Base-by-base conservation (phyloP, 106 monocot species). In the Allium sativum region DNA sequence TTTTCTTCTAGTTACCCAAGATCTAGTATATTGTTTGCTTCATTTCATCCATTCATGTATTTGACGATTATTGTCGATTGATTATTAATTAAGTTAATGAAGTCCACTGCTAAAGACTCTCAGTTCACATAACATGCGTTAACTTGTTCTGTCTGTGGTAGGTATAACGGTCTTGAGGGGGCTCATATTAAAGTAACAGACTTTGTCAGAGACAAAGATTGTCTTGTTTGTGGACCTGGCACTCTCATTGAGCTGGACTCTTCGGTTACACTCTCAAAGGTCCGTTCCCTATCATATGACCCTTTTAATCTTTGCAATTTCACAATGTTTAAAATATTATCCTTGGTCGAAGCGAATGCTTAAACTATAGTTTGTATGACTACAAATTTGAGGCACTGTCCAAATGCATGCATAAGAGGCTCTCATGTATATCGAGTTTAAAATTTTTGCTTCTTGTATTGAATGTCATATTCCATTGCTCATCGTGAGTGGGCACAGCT, bases 201-300 rank as follows among this genome's bases (percentile, higher is more conserved):
- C 19, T 98, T 91, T 70, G 79, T 80, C 14, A 80, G 70, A 74
- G 91, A 91, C 11, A 82, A 76, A 52, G 84, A 91, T 56, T 98
- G 96, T 44, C 71, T 98, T 64, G 87, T 88, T 15, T 98, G 96
- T 59, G 91, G 96, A 60, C 91, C 87, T 74, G 96, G 96, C 40
- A 88, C 78, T 64, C 90, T 82, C 55, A 22, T 98, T 31, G 91
- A 91, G 65, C 43, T 98, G 67, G 88, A 91, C n/a, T 66, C 66
- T 60, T 84, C 87, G 10, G 48, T 72, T 73, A 88, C 84, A 61
- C 87, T 98, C 48, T 77, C 62, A 52, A 76, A 91, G 87, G 96
- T 98, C 53, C 55, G 44, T 42, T 44, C 5, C 31, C 31, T 31
- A 31, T 31, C 31, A n/a, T 2, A 31, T 31, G 31, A 31, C 31